Evolutionary conservation across 257 asterid species (phyloP).

Genomic region (Gentiana macrophylla): DNA sequence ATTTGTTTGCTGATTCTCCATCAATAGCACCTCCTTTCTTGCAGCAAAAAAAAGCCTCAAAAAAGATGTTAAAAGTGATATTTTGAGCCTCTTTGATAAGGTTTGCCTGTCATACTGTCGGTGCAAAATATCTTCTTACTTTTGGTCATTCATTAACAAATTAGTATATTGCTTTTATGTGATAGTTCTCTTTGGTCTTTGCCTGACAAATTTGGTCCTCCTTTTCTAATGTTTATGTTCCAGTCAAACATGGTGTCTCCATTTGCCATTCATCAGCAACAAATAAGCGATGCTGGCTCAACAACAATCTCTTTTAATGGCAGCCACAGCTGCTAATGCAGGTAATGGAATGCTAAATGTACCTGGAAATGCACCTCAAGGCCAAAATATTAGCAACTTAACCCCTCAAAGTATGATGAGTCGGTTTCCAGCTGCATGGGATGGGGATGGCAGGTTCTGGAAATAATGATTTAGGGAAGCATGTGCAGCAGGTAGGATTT

Average conservation of each 20-base stretch:
- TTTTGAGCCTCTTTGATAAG: conserved; percentile 97
- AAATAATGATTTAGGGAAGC: conserved; percentile 38
- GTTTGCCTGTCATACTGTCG: conserved; percentile 27
- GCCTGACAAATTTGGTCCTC: no score
- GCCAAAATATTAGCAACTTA: conserved; percentile 39
- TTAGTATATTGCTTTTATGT: no score
- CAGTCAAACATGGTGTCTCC: conserved; percentile 74
- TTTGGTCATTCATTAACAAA: background rate
- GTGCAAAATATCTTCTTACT: background rate
- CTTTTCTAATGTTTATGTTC: background rate
- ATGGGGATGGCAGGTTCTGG: conserved; percentile 53
- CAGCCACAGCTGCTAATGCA: conserved; percentile 62
- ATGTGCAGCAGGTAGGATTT: conserved; percentile 53
- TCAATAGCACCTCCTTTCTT: conserved; percentile 38
- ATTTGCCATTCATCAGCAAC: conserved; percentile 66
- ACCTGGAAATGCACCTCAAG: conserved; percentile 41
- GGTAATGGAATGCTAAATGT: conserved; percentile 39
- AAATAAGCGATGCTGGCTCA: conserved; percentile 83
- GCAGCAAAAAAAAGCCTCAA: conserved; percentile 46
- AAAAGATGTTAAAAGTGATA: conserved; percentile 75
- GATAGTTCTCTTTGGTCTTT: no score
- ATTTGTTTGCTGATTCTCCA: conserved; percentile 61
- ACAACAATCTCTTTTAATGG: conserved; percentile 68
- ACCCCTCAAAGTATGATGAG: conserved; percentile 62
- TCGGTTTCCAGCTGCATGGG: conserved; percentile 66